phyloP scores from a whole-genome alignment of 306 rosid species.

The Cucumis cinereus region DNA sequence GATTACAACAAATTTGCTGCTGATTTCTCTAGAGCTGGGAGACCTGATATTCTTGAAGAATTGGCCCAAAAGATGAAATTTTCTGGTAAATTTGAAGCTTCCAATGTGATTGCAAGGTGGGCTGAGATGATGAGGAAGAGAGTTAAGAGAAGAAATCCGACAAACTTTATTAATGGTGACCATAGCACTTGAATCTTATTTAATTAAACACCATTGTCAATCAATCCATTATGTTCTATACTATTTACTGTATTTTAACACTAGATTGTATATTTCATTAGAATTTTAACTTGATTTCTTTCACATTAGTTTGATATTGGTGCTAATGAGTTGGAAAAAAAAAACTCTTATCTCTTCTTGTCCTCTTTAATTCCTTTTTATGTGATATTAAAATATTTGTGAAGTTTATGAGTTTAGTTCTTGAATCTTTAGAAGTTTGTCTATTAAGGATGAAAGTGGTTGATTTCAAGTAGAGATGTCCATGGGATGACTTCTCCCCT shows the following conservation, averaged over 20 bases:
- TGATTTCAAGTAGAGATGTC: too few species aligned
- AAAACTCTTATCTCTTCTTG: background rate
- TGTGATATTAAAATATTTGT: background rate
- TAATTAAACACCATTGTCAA: background rate
- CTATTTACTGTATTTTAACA: background rate
- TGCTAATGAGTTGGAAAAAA: background rate
- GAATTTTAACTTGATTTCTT: background rate
- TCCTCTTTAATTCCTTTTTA: background rate
- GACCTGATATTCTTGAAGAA: slow-evolving; percentile 56
- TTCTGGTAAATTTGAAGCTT: slow-evolving; percentile 66
- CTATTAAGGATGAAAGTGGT: background rate
- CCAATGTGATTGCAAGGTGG: slow-evolving; percentile 57
- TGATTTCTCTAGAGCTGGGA: slow-evolving; percentile 68
- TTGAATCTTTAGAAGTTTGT: background rate
- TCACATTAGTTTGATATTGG: background rate
- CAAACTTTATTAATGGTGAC: background rate
- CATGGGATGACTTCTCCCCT: too few species aligned
- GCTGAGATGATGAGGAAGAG: slow-evolving; percentile 67
- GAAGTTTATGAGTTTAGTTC: too few species aligned
- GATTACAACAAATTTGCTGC: slow-evolving; percentile 76
- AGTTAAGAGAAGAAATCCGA: slow-evolving; percentile 33
- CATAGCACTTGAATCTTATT: background rate
- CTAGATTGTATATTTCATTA: background rate
- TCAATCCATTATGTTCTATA: background rate
- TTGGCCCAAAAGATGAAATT: slow-evolving; percentile 65